A percentile compares a stretch with the other conserved stretches of the same genome.
Evolutionary conservation across 345 rosid species (phyloP).

Genomic region (Corchorus olitorius): DNA sequence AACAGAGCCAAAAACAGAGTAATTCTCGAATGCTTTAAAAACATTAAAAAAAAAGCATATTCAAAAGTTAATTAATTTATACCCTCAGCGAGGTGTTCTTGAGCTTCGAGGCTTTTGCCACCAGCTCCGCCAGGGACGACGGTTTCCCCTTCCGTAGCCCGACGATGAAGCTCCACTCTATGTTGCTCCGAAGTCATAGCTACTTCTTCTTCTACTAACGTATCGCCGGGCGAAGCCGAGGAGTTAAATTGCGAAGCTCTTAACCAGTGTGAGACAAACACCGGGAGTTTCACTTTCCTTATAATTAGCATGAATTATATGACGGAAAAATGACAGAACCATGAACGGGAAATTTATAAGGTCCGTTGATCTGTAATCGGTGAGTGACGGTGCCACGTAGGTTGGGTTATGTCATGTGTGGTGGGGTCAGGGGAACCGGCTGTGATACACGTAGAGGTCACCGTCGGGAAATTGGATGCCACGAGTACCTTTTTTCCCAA

Average conservation of each 20-base stretch:
- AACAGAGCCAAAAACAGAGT: no score
- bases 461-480: background rate
- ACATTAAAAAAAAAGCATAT: no score
- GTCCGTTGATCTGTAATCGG: no score
- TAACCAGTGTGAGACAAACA: no score
- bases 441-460: slow-evolving; percentile 8
- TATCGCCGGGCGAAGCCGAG: no score
- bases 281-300: no score
- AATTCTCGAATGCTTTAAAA: no score
- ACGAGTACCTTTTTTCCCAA: background rate
- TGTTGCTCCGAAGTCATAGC: background rate
- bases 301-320: no score
- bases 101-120: slow-evolving; percentile 89
- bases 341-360: no score
- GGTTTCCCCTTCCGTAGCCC: slow-evolving; percentile 8
- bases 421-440: background rate
- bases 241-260: no score
- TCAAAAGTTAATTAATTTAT: background rate
- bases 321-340: no score
- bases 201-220: no score
- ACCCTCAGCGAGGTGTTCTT: slow-evolving; percentile 84
- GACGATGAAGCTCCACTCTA: background rate
- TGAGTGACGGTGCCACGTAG: background rate
- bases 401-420: background rate
- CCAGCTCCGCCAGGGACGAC: slow-evolving; percentile 87